phyloP scores from a whole-genome alignment of 495 filamentous ascomycete genomes.

The Poronia punctata region DNA sequence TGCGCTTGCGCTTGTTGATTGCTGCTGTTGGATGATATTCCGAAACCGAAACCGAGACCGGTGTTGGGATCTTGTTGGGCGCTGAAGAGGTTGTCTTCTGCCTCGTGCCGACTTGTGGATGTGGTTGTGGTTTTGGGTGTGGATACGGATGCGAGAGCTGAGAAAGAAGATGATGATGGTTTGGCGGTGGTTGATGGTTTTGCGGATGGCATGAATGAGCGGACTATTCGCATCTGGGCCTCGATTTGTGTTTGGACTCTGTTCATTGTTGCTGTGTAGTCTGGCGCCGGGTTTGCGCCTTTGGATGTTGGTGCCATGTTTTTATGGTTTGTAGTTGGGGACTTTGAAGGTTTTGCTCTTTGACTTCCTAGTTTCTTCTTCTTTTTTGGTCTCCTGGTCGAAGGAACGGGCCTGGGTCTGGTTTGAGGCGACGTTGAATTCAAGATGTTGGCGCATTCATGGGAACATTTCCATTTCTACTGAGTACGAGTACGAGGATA shows the following conservation, averaged over 20 bases:
- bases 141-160: slow-evolving; percentile 20
- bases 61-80: slow-evolving; percentile 28
- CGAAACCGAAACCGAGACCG: slow-evolving; percentile 29
- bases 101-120: not conserved
- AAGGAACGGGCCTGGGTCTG: too few species aligned
- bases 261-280: slow-evolving; percentile 30
- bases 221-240: slow-evolving; percentile 14
- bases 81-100: slow-evolving; percentile 24
- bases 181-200: slow-evolving; percentile 8
- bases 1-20: slow-evolving; percentile 7
- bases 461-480: too few species aligned
- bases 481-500: too few species aligned
- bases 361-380: too few species aligned
- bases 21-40: slow-evolving; percentile 1
- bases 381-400: too few species aligned
- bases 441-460: too few species aligned
- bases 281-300: slow-evolving; percentile 24
- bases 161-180: slow-evolving; percentile 20
- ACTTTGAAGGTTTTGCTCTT: too few species aligned
- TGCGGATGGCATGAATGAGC: slow-evolving; percentile 15
- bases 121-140: not conserved
- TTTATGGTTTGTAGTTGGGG: too few species aligned
- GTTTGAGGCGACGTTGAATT: too few species aligned
- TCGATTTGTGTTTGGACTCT: slow-evolving; percentile 25
- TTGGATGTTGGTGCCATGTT: slow-evolving; percentile 22